These are phyloP conservation scores for Lactarius pseudohatsudake DNA, from an alignment of 768 basidiomycete genomes.

Conservation along the genomic window DNA sequence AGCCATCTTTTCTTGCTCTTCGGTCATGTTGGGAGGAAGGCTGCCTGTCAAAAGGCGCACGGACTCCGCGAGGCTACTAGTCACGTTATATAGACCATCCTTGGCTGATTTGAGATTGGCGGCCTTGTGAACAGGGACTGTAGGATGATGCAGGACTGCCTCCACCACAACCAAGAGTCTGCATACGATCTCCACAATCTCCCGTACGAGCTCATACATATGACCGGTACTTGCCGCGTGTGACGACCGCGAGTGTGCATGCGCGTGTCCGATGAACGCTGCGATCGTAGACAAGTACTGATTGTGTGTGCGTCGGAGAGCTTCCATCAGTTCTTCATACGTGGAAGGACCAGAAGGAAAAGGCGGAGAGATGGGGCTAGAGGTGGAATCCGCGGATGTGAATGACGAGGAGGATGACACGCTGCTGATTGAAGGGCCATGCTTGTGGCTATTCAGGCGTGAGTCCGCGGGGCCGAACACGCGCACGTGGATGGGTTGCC, in stretches of 20 bases:
- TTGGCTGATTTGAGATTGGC: slow-evolving; percentile 68
- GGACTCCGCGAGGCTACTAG: slow-evolving; percentile 83
- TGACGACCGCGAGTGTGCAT: slow-evolving; percentile 84
- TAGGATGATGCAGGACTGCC: slow-evolving; percentile 75
- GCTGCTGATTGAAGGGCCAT: slow-evolving; percentile 61
- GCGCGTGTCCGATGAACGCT: slow-evolving; percentile 96
- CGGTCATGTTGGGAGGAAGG: slow-evolving; percentile 48
- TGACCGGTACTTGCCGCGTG: slow-evolving; percentile 94
- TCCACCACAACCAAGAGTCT: slow-evolving; percentile 90
- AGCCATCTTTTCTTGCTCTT: slow-evolving; percentile 79
- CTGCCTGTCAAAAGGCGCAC: slow-evolving; percentile 72
- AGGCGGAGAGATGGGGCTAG: slow-evolving; percentile 45
- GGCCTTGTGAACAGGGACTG: slow-evolving; percentile 61
- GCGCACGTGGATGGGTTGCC: slow-evolving; percentile 9
- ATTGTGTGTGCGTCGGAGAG: slow-evolving; percentile 83
- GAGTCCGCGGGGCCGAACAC: slow-evolving; percentile 23
- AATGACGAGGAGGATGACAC: slow-evolving; percentile 68
- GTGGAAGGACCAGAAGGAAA: slow-evolving; percentile 76
- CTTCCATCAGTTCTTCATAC: slow-evolving; percentile 67
- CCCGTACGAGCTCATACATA: slow-evolving; percentile 91
- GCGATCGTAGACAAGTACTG: slow-evolving; percentile 91
- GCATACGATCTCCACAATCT: slow-evolving; percentile 92
- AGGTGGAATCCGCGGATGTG: slow-evolving; percentile 59
- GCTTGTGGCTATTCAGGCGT: slow-evolving; percentile 28
- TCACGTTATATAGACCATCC: slow-evolving; percentile 80